Evolutionary conservation across 495 filamentous ascomycete genomes (phyloP).

Genomic region (Daldinia concentrica): DNA sequence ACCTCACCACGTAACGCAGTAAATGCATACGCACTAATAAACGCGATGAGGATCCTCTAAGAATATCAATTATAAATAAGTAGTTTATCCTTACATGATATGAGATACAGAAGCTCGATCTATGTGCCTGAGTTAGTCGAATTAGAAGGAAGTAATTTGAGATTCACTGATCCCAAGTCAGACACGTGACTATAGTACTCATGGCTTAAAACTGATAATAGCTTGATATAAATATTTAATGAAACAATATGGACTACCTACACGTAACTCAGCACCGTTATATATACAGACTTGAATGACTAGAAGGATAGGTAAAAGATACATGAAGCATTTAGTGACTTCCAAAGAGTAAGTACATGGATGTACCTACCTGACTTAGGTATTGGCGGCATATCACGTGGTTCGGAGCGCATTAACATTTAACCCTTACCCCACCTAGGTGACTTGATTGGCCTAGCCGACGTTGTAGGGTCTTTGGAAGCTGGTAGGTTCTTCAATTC

Average conservation of each 20-base stretch:
- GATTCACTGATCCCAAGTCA: too few species aligned
- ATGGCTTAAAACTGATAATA: too few species aligned
- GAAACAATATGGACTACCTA: too few species aligned
- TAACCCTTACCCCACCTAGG: not conserved
- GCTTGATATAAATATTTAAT: too few species aligned
- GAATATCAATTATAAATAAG: not conserved
- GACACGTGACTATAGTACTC: too few species aligned
- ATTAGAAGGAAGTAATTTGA: not conserved
- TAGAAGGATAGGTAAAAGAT: too few species aligned
- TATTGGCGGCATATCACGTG: constrained; percentile 19
- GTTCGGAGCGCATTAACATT: constrained; percentile 21
- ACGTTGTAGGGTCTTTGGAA: constrained; percentile 2
- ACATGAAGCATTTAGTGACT: too few species aligned
- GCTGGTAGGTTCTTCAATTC: constrained; percentile 23
- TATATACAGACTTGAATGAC: too few species aligned
- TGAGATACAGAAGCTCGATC: not conserved
- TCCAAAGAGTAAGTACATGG: too few species aligned
- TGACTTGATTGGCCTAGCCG: constrained; percentile 17
- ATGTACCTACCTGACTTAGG: too few species aligned
- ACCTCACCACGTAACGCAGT: constrained; percentile 17
- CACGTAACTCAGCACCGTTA: too few species aligned
- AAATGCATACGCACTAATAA: not conserved
- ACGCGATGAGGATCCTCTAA: not conserved
- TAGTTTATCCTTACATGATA: not conserved
- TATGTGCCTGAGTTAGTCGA: not conserved